Conservation (phyloP, 495 filamentous ascomycete species). For the Cercophora newfieldiana region DNA sequence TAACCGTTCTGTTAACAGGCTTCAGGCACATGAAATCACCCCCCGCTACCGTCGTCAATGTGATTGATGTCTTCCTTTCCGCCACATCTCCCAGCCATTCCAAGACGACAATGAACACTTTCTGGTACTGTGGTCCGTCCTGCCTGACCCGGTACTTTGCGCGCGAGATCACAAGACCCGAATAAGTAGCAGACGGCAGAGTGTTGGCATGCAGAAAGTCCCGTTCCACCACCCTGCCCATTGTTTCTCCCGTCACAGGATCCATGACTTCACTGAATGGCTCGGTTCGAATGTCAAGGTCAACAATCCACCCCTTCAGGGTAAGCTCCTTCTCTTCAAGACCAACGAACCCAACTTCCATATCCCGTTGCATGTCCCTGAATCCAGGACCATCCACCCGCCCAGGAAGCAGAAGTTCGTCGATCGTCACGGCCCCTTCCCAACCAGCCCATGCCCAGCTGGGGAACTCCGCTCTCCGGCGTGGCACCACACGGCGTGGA, state of each 20-base stretch:
- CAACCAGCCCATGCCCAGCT: constrained; percentile 25
- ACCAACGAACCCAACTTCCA: neutral
- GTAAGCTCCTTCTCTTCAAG: constrained; percentile 3
- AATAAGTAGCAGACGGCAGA: constrained; percentile 10
- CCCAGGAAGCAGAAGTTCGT: neutral
- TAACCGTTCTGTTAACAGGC: too few relatives aligned
- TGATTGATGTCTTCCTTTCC: constrained; percentile 16
- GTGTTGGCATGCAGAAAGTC: constrained; percentile 26
- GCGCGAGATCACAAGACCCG: constrained; percentile 16
- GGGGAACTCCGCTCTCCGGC: constrained; percentile 14
- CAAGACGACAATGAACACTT: constrained; percentile 20
- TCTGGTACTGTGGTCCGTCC: neutral
- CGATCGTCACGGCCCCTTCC: constrained; percentile 12
- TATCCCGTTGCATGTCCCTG: constrained; percentile 2
- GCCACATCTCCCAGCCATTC: constrained; percentile 3
- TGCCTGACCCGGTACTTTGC: neutral
- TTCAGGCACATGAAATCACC: constrained; percentile 2
- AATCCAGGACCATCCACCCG: neutral
- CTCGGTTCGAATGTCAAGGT: constrained; percentile 18
- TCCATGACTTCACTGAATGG: constrained; percentile 21
- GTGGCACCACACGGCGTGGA: neutral
- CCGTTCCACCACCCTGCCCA: constrained; percentile 22
- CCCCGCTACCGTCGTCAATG: neutral
- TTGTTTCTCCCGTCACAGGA: neutral
- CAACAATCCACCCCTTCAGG: constrained; percentile 11